Evolutionary conservation across 495 filamentous ascomycete genomes (phyloP), one percentile per base, ranked within the genome.

Genomic region (Penicillium riverlandense): DNA sequence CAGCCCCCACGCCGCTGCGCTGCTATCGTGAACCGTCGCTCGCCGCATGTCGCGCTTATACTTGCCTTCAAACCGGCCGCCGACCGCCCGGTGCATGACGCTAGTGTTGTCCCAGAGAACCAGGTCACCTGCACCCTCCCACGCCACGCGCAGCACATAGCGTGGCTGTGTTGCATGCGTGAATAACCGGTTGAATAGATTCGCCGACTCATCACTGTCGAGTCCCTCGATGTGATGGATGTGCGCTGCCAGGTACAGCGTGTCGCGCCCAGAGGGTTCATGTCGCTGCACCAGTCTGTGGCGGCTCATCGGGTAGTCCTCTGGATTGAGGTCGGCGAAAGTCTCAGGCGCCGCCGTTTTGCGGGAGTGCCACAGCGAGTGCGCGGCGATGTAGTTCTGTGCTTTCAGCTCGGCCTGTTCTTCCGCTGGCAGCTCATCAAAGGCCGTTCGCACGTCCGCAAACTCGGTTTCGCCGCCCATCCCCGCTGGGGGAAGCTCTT

Each of bases 31-130:
- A 9, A 78, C 76, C 29, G 75, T 80, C 12, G 76, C 75, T 45
- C 77, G 53, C 37, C 78, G 54, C 63, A 81, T 58, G 52, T 81
- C 77, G 10, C 76, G 50, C 35, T 52, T 58, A 54, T 67, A 73
- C 55, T 68, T 74, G 2, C 71, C 70, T 45, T 70, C 67, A 40
- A 74, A 81, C 1, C 43, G 53, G 1, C 78, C 78, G 6, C 66
- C 65, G 0, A 66, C 69, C 0, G 72, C 75, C 4, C 75, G 61
- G 50, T 83, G 79, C 63, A 79, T 61, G 29, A 76, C 72, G 22
- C 61, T 65, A 0, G 71, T 70, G 50, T 82, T 83, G 44, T 83
- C 79, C 79, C 79, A 83, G 15, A 80, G 69, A 7, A 80, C 57
- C 52, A 81, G 41, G 53, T 81, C 79, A 0, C 75, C 66, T 0